Conservation (phyloP, 129 eudicot genomes). For the Glebionis coronaria region DNA sequence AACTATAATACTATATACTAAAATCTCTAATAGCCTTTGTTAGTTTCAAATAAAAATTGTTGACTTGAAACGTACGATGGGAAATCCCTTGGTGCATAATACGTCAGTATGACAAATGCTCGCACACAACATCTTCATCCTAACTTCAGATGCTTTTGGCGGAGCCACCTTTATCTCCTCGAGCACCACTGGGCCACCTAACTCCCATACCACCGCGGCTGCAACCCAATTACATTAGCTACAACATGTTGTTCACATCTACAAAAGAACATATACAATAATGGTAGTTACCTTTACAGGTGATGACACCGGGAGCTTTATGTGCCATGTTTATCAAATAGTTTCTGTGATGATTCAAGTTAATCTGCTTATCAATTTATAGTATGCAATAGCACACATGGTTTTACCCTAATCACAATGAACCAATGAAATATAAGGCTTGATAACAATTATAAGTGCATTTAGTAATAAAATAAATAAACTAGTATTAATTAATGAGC, state of each 20-base stretch:
- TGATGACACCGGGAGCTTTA: not conserved
- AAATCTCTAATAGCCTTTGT: too few species aligned
- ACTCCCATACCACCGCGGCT: too few species aligned
- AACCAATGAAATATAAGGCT: not conserved
- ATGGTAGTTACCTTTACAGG: not conserved
- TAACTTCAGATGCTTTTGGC: not conserved
- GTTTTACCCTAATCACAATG: not conserved
- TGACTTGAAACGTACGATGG: not conserved
- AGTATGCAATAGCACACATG: not conserved
- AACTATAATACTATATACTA: too few species aligned
- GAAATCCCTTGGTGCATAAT: conserved; percentile 3
- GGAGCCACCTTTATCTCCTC: not conserved
- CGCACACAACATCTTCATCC: too few species aligned
- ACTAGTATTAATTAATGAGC: not conserved
- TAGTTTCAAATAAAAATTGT: too few species aligned
- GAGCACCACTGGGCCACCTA: too few species aligned
- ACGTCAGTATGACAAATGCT: not conserved
- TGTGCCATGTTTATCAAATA: not conserved
- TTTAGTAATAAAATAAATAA: not conserved
- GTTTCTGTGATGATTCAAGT: not conserved
- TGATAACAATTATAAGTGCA: not conserved
- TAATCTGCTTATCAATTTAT: not conserved
- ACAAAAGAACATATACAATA: not conserved
- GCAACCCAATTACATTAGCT: too few species aligned
- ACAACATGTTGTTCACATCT: too few species aligned